phyloP scores from a whole-genome alignment of 352 stramenopile genomes.

The Blastocystis sp. region DNA sequence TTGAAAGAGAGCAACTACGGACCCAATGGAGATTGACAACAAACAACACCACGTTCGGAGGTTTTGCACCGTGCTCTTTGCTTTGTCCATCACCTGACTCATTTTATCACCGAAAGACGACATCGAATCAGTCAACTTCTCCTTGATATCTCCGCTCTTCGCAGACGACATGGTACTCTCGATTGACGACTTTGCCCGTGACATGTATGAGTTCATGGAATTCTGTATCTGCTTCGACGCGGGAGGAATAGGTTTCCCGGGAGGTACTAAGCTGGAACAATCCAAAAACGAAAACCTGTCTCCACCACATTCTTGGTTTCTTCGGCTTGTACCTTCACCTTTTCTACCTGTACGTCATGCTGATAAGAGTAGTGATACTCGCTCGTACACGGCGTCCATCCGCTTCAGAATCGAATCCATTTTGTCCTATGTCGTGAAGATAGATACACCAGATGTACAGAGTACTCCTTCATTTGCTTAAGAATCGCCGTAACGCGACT shows the following conservation, averaged over 20 bases:
- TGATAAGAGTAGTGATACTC: not conserved
- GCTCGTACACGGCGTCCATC: constrained; percentile 30
- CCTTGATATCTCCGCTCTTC: constrained; percentile 52
- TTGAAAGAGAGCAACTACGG: too few species aligned
- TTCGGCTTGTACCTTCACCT: not conserved
- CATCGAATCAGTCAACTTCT: constrained; percentile 45
- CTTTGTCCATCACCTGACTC: constrained; percentile 49
- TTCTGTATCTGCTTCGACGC: constrained; percentile 37
- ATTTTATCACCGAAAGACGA: constrained; percentile 46
- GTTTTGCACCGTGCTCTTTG: constrained; percentile 40
- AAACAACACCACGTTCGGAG: not conserved
- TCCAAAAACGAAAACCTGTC: not conserved
- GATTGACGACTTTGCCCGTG: constrained; percentile 16
- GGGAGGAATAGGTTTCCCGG: constrained; percentile 29
- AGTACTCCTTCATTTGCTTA: constrained; percentile 21
- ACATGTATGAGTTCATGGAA: constrained; percentile 6
- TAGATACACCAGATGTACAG: not conserved
- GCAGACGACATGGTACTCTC: constrained; percentile 10
- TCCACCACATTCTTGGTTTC: constrained; percentile 1
- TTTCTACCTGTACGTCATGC: not conserved
- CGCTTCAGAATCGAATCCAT: constrained; percentile 37
- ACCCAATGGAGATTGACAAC: too few species aligned
- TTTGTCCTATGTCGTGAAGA: not conserved
- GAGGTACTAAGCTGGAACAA: constrained; percentile 49
- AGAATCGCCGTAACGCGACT: not conserved